A percentile compares a stretch with the other conserved stretches of the same genome.
Evolutionary conservation across 2,329 filamentous ascomycete species (phyloP).

Genomic region (Chrysosporium keratinophilum): DNA sequence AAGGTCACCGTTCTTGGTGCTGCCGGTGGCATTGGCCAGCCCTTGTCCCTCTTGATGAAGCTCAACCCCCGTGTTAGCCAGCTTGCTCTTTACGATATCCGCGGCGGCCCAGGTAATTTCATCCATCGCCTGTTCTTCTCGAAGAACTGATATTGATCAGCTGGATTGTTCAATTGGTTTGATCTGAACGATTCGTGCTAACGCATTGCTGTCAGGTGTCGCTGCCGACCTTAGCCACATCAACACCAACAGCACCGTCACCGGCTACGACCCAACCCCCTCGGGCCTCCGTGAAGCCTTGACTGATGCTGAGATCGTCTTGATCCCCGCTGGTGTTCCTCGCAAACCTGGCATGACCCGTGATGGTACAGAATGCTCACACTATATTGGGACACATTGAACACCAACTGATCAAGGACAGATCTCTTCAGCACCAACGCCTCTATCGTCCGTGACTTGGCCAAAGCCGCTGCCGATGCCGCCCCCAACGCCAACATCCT

Average conservation of each 20-base stretch:
- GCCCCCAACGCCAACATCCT: constrained; percentile 89
- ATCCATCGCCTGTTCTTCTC: constrained; percentile 3
- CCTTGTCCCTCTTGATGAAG: constrained; percentile 95
- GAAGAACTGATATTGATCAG: not conserved
- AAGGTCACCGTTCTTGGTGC: constrained; percentile 98
- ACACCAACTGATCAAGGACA: constrained; percentile 21
- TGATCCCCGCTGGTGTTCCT: constrained; percentile 96
- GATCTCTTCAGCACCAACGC: constrained; percentile 99
- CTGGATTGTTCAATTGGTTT: not conserved
- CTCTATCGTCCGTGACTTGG: constrained; percentile 95
- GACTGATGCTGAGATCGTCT: constrained; percentile 81
- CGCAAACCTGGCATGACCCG: constrained; percentile 99
- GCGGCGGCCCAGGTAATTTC: constrained; percentile 76
- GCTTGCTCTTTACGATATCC: constrained; percentile 96
- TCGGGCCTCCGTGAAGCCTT: constrained; percentile 67
- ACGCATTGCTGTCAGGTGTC: constrained; percentile 56
- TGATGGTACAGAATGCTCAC: constrained; percentile 55
- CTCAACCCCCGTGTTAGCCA: constrained; percentile 90
- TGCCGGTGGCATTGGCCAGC: constrained; percentile 95
- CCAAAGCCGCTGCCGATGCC: constrained; percentile 83
- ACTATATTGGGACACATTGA: not conserved
- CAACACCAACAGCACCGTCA: constrained; percentile 96
- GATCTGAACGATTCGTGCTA: constrained; percentile 6
- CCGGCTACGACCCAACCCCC: constrained; percentile 70
- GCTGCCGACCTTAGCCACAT: constrained; percentile 97